These are phyloP conservation scores for Aulographum hederae DNA, from an alignment of 2,329 filamentous ascomycete genomes.

Conservation along the genomic window DNA sequence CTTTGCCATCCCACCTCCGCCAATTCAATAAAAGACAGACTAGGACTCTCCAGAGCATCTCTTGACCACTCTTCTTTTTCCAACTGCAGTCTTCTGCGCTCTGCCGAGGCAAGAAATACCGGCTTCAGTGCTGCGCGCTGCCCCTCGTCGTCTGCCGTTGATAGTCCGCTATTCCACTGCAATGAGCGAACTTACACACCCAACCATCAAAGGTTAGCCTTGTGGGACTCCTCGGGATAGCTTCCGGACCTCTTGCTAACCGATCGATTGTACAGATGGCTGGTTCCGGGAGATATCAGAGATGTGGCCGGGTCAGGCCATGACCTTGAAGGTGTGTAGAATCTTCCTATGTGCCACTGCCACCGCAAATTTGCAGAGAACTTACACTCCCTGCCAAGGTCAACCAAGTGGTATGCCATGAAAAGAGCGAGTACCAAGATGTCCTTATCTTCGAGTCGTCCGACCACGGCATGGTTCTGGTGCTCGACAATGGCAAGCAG, in stretches of 20 bases:
- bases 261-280: constrained; percentile 49
- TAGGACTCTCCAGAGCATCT: too few species aligned
- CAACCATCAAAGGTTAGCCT: constrained; percentile 55
- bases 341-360: too few species aligned
- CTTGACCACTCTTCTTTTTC: too few species aligned
- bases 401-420: constrained; percentile 94
- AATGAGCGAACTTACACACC: constrained; percentile 56
- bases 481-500: constrained; percentile 97
- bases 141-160: too few species aligned
- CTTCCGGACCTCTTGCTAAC: background rate
- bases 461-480: constrained; percentile 88
- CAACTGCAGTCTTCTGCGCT: too few species aligned
- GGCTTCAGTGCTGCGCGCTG: too few species aligned
- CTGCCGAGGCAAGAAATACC: too few species aligned
- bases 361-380: constrained; percentile 46
- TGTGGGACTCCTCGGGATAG: background rate
- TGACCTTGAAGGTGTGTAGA: constrained; percentile 63
- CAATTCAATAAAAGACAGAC: too few species aligned
- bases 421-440: constrained; percentile 98
- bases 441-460: constrained; percentile 97
- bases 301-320: constrained; percentile 99
- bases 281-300: constrained; percentile 99
- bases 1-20: too few species aligned
- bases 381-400: too few species aligned
- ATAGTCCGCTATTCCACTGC: constrained; percentile 5